Conservation (phyloP, 768 basidiomycete genomes). For the Termitomyces sp. region DNA sequence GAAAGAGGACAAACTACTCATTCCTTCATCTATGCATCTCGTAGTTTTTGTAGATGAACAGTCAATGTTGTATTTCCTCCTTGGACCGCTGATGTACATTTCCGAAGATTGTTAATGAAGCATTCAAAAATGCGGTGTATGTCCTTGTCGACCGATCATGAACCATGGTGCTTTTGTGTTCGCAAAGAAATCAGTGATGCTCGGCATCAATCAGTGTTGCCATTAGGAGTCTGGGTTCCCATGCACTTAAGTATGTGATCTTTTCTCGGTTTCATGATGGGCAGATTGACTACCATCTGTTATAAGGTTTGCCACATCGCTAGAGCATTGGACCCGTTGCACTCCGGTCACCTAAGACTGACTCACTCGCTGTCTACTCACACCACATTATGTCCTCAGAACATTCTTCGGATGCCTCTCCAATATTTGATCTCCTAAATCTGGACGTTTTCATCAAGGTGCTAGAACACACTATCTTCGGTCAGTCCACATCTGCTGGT, state of each 20-base stretch:
- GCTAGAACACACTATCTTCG: slow-evolving; percentile 71
- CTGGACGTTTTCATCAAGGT: slow-evolving; percentile 78
- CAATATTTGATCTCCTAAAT: slow-evolving; percentile 67
- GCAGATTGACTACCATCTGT: background rate
- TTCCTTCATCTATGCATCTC: too few relatives aligned
- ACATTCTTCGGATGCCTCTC: slow-evolving; percentile 30
- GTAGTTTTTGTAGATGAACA: slow-evolving; percentile 48
- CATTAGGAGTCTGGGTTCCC: too few relatives aligned
- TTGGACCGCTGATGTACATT: slow-evolving; percentile 38
- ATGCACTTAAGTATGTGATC: too few relatives aligned
- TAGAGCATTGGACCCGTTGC: slow-evolving; percentile 17
- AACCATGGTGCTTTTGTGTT: too few relatives aligned
- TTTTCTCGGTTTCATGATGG: too few relatives aligned
- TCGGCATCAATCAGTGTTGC: too few relatives aligned
- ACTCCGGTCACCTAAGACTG: slow-evolving; percentile 5
- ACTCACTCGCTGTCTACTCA: background rate
- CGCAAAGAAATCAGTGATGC: too few relatives aligned
- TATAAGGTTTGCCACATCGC: background rate
- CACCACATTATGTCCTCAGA: slow-evolving; percentile 7
- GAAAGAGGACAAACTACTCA: too few relatives aligned
- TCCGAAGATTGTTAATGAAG: slow-evolving; percentile 35
- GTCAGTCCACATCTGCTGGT: slow-evolving; percentile 33
- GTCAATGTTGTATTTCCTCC: slow-evolving; percentile 50
- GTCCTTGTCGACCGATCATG: too few relatives aligned
- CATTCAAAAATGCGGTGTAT: slow-evolving; percentile 13